phyloP scores from a whole-genome alignment of 1,284 basidiomycete genomes.

The Cryptococcus sp. region DNA sequence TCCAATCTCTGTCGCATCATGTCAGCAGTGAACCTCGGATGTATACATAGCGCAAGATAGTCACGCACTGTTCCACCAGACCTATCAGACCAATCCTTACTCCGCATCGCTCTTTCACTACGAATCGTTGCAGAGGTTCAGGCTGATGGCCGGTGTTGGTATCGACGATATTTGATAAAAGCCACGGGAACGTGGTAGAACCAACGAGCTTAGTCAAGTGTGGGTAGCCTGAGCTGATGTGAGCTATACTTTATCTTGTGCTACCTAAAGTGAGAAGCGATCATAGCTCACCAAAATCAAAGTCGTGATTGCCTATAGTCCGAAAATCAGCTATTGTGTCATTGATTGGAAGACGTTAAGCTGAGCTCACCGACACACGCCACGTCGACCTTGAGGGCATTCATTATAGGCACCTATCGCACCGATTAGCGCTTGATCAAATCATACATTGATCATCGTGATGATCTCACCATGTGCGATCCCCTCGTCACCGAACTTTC shows the following conservation, averaged over 20 bases:
- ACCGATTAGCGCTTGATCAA: conserved; percentile 32
- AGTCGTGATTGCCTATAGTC: conserved; percentile 75
- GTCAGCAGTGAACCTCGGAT: not conserved
- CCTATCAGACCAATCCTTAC: conserved; percentile 76
- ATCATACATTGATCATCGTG: conserved; percentile 2
- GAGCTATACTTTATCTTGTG: conserved; percentile 5
- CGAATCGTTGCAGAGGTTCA: conserved; percentile 61
- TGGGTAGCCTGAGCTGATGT: conserved; percentile 63
- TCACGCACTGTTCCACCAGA: conserved; percentile 71
- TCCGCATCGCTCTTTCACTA: conserved; percentile 66
- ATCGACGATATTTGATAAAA: conserved; percentile 74
- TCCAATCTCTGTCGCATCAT: conserved; percentile 69
- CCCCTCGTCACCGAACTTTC: conserved; percentile 86
- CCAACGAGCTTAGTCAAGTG: conserved; percentile 73
- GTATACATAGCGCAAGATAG: not conserved
- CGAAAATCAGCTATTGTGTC: not conserved
- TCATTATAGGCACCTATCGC: conserved; percentile 72
- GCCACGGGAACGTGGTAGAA: conserved; percentile 69
- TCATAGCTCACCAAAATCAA: conserved; percentile 64
- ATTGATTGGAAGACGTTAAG: conserved; percentile 24
- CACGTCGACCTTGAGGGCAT: conserved; percentile 54
- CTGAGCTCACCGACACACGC: conserved; percentile 53
- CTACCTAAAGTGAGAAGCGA: not conserved
- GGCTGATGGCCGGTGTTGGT: conserved; percentile 62
- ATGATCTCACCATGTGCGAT: conserved; percentile 74